Percentiles rank a stretch among this genome's conserved stretches.
Evolutionary conservation across 345 rosid genomes (phyloP).

Genomic region (Aegle marmelos): DNA sequence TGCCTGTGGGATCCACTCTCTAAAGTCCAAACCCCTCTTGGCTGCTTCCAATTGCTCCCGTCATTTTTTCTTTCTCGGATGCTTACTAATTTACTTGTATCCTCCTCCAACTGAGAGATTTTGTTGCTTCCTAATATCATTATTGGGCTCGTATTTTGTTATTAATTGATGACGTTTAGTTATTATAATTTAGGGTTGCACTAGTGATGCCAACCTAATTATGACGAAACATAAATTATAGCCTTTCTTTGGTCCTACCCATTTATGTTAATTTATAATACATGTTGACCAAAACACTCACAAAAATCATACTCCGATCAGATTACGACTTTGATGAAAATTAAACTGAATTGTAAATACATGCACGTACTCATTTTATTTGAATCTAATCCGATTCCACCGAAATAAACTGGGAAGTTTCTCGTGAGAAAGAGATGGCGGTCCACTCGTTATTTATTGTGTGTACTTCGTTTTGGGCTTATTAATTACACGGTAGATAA

Average conservation of each 20-base stretch:
- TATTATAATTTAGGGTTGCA: no score
- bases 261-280: no score
- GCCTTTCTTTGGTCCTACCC: background rate
- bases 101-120: background rate
- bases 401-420: no score
- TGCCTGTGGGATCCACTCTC: background rate
- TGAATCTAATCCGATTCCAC: no score
- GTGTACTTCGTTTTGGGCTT: background rate
- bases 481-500: background rate
- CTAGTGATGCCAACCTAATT: background rate
- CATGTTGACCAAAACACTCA: background rate
- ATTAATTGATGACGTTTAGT: no score
- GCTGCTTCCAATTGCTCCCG: background rate
- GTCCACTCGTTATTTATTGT: background rate
- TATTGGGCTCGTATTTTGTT: background rate
- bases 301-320: no score
- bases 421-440: no score
- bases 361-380: no score
- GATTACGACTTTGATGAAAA: no score
- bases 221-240: background rate
- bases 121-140: background rate
- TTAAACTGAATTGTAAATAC: background rate
- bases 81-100: background rate
- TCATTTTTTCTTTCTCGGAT: background rate
- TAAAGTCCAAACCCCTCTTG: background rate